Conservation (phyloP, 257 asterid genomes). For the Plantago major region DNA sequence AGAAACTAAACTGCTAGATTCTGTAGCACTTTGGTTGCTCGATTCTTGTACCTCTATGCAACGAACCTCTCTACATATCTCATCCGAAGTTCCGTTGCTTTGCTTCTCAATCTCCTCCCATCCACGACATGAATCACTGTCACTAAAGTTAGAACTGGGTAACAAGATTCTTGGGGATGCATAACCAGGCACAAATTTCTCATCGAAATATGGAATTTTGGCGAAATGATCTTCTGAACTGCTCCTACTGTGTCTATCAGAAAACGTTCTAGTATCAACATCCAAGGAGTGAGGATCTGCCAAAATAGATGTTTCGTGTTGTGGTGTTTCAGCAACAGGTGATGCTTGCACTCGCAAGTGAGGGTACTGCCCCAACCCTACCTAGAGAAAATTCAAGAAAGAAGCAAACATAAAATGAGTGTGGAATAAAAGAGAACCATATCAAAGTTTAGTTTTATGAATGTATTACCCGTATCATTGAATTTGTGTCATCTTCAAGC, state of each 20-base stretch:
- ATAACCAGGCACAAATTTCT: conserved; percentile 31
- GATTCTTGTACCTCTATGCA: conserved; percentile 60
- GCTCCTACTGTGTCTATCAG: conserved; percentile 56
- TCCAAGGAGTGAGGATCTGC: conserved; percentile 42
- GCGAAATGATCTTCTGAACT: conserved; percentile 60
- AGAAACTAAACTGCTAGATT: conserved; percentile 20
- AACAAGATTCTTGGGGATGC: conserved; percentile 36
- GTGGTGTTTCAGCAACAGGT: conserved; percentile 32
- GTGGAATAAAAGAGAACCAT: not conserved
- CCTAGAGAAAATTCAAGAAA: conserved; percentile 38
- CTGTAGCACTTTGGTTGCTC: conserved; percentile 27
- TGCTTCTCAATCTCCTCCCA: conserved; percentile 83
- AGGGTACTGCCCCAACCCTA: conserved; percentile 60
- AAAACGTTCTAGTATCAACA: conserved; percentile 41
- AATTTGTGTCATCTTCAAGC: conserved; percentile 46
- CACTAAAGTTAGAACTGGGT: conserved; percentile 49
- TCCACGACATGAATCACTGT: conserved; percentile 50
- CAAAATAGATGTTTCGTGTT: conserved; percentile 36
- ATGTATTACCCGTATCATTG: conserved; percentile 41
- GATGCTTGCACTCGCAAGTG: conserved; percentile 51
- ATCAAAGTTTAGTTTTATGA: conserved; percentile 1
- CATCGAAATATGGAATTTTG: conserved; percentile 48
- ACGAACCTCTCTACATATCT: conserved; percentile 74
- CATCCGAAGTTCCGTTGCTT: conserved; percentile 64
- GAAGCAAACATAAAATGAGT: not conserved